These are phyloP conservation scores for Microbotryum saponariae DNA, from an alignment of 1,284 basidiomycete species.

Conservation along the genomic window DNA sequence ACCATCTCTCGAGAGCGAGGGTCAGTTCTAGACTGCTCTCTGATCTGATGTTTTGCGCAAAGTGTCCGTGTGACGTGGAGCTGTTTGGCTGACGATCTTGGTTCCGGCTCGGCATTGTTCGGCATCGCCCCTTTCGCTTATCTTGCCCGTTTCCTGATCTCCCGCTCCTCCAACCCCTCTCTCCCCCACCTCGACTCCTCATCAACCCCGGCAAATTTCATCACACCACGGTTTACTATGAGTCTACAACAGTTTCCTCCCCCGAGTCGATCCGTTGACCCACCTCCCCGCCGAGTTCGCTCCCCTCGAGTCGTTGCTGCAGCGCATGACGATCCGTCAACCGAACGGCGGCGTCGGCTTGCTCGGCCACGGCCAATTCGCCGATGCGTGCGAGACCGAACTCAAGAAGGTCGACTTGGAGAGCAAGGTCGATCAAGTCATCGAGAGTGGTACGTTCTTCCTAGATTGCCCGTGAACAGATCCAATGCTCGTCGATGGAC, in stretches of 20 bases:
- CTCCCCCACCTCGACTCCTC: not conserved
- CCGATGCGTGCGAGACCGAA: constrained; percentile 35
- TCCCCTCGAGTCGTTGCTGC: constrained; percentile 33
- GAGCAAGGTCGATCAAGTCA: constrained; percentile 27
- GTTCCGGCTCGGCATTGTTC: not conserved
- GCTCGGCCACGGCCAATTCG: constrained; percentile 37
- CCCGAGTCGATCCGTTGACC: constrained; percentile 32
- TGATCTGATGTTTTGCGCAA: not conserved
- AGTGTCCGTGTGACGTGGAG: not conserved
- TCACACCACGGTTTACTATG: not conserved
- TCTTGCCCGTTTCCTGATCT: not conserved
- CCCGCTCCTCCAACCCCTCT: not conserved
- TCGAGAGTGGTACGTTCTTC: not conserved
- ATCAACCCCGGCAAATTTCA: not conserved
- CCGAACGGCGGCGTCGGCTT: constrained; percentile 34
- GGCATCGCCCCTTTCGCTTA: not conserved
- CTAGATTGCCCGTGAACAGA: no score
- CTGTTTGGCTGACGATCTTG: not conserved
- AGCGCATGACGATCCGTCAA: constrained; percentile 38
- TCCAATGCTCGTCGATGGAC: no score
- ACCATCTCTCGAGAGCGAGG: constrained; percentile 3
- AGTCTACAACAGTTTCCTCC: constrained; percentile 7
- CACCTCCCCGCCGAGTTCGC: constrained; percentile 31
- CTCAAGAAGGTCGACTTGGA: constrained; percentile 26
- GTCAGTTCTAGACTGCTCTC: not conserved